Base-by-base conservation (phyloP, 2,329 filamentous ascomycete species). In the Mycocentrospora acerina region DNA sequence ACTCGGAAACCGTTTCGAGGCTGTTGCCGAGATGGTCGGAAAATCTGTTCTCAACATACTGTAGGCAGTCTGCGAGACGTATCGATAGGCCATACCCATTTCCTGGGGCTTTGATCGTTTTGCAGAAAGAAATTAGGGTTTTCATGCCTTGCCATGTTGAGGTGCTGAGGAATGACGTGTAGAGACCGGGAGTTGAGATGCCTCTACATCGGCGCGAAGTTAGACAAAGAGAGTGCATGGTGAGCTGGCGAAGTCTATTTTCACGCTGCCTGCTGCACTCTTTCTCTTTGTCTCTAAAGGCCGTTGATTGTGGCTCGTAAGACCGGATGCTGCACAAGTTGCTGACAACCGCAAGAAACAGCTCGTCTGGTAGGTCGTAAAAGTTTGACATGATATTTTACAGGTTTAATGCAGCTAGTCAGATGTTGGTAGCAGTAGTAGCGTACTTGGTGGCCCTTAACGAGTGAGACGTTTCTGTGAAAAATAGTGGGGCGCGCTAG, bases 11-110 rank as follows among this genome's bases (percentile, higher is more conserved):
- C 8, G 42, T 22, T 11, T 35, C 24, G 1, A 60, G 42, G 15
- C 40, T 42, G 25, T 57, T 53, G 12, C 57, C 59, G 12, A 35
- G 27, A 33, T 49, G 42, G 28, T 62, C 56, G 12, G 46, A 34
- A 3, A 57, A 37, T 7, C 59, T 50, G 26, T 54, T 60, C 26
- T 63, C 61, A 10, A 62, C 35, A 24, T 61, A 63, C 14, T 45
- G 33, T 2, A 62, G 13, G 34, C 53, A 31, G 0, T 36, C 27
- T 4, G 32, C 30, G 2, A 56, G 32, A 9, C n/a, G 37, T 2
- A 14, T 17, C 6, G 38, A 27, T 11, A 48, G 34, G 17, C 22
- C 28, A 3, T 24, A 4, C 1, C 34, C 29, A 10, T 16, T 3
- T 11, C 14, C 4, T 11, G 24, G 8, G 24, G 10, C 33, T 2